Evolutionary conservation across 108 stramenopile genomes (phyloP), one percentile per base, ranked within the genome.

Genomic region (Cyclostephanos invisitatus): DNA sequence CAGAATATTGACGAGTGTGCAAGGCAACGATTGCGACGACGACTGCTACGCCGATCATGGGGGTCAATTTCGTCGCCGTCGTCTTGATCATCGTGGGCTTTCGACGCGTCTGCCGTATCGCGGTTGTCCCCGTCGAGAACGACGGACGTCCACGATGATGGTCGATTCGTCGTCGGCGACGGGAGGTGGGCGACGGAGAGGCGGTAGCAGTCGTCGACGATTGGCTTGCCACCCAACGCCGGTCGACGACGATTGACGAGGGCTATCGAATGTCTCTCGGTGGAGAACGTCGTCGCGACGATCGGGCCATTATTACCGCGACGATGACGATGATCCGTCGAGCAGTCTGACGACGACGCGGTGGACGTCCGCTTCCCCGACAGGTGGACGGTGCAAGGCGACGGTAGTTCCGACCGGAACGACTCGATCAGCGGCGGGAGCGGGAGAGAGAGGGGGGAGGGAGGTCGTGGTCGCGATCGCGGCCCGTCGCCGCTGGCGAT

Each of bases 331-430:
- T 46, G 20, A n/a, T 32, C 17, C 32, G 4, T 32, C 32, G 32
- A 2, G 12, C 10, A 14, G 12, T 28, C 25, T 25, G 37, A 35
- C 27, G 38, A 27, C 20, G 44, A 46, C 44, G 44, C 14, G 2
- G 44, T 10, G 46, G 56, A 32, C 17, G 28, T 35, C 12, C 37
- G 64, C 59, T 63, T 70, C 2, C 68, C 22, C 12, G 72, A 63
- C 37, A 55, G 72, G 40, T 49, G 54, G 49, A 73, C 53, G 35
- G 27, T 66, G 63, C 70, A 71, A 24, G 64, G 71, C 18, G 78
- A 79, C 37, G 72, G 72, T 5, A 79, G 72, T n/a, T 72, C 66
- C n/a, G 51, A 42, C 50, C 67, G 61, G 56, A 68, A 79, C 44
- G 44, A 46, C 44, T 46, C 44, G 14, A 46, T 14, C 7, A 40